Percentiles rank a stretch among this genome's conserved stretches.
Evolutionary conservation across 768 basidiomycete genomes (phyloP).

Genomic region (Russula brevipes): DNA sequence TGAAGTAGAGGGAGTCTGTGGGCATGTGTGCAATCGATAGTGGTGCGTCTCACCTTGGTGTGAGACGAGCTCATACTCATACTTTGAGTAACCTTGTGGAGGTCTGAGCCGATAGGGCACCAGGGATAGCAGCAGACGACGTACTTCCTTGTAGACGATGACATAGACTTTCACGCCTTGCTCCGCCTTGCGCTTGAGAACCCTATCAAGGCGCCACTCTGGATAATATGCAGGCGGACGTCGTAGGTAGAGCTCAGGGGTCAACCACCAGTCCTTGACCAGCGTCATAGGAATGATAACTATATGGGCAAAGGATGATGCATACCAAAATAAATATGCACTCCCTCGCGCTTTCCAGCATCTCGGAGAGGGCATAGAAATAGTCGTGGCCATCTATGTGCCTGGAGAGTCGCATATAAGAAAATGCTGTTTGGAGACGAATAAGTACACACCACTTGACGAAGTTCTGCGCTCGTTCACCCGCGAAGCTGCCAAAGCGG

Average conservation of each 20-base stretch:
- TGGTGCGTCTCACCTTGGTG: constrained; percentile 52
- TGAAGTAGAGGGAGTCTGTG: too few species aligned
- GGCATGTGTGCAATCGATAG: background rate
- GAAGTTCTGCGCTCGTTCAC: constrained; percentile 57
- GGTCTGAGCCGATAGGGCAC: background rate
- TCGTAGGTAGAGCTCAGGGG: constrained; percentile 90
- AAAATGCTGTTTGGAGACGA: background rate
- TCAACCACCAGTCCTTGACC: constrained; percentile 83
- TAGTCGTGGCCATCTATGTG: constrained; percentile 96
- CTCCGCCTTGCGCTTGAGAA: constrained; percentile 84
- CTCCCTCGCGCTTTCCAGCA: constrained; percentile 77
- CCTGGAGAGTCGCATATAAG: constrained; percentile 35
- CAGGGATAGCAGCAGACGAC: background rate
- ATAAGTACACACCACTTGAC: constrained; percentile 71
- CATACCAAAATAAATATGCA: constrained; percentile 81
- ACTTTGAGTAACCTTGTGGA: constrained; percentile 69
- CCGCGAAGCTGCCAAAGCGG: constrained; percentile 83
- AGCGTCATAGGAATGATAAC: background rate
- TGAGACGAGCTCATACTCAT: constrained; percentile 87
- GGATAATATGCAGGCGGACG: constrained; percentile 82
- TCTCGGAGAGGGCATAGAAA: constrained; percentile 89
- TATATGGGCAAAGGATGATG: background rate
- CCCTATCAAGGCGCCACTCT: constrained; percentile 83
- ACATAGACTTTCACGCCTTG: constrained; percentile 90
- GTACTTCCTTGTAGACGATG: constrained; percentile 91